Percentiles rank a stretch among this genome's conserved stretches.
Evolutionary conservation across 2,329 filamentous ascomycete species (phyloP).

Genomic region (Elsinoe fawcettii): DNA sequence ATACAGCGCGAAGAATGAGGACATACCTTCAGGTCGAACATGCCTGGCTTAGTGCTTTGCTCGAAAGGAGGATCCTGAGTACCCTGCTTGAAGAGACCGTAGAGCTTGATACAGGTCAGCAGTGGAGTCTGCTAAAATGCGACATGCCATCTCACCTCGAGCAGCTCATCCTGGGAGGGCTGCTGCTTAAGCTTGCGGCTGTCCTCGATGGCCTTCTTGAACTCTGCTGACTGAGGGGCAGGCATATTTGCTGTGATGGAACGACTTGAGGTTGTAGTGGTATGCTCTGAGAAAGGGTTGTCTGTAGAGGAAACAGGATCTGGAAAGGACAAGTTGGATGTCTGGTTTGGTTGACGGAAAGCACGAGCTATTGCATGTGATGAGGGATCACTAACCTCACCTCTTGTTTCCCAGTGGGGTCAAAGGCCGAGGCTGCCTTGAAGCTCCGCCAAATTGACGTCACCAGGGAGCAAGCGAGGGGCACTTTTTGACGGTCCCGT

Average conservation of each 20-base stretch:
- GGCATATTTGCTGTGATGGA: constrained; percentile 16
- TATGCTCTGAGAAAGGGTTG: background rate
- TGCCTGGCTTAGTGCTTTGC: constrained; percentile 48
- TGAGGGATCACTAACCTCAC: background rate
- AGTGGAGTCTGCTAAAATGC: background rate
- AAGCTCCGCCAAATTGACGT: constrained; percentile 1
- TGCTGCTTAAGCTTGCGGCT: constrained; percentile 60
- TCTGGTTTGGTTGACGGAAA: constrained; percentile 1
- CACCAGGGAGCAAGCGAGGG: background rate
- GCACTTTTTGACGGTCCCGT: background rate
- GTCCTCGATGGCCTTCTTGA: constrained; percentile 67
- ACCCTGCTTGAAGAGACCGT: constrained; percentile 43
- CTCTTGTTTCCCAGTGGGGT: background rate
- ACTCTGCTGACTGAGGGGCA: constrained; percentile 50
- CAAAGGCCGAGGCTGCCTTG: background rate
- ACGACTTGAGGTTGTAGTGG: background rate
- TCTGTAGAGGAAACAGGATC: background rate
- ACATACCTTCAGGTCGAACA: constrained; percentile 62
- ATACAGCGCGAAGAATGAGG: background rate
- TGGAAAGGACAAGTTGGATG: background rate
- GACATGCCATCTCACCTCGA: constrained; percentile 40
- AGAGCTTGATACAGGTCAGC: constrained; percentile 40
- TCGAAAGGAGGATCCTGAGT: constrained; percentile 31
- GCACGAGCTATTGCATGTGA: constrained; percentile 10
- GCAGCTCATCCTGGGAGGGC: constrained; percentile 56